Percentiles rank a stretch among this genome's conserved stretches.
phyloP scores from a whole-genome alignment of 2,329 filamentous ascomycete species.

The Cercospora janseana region DNA sequence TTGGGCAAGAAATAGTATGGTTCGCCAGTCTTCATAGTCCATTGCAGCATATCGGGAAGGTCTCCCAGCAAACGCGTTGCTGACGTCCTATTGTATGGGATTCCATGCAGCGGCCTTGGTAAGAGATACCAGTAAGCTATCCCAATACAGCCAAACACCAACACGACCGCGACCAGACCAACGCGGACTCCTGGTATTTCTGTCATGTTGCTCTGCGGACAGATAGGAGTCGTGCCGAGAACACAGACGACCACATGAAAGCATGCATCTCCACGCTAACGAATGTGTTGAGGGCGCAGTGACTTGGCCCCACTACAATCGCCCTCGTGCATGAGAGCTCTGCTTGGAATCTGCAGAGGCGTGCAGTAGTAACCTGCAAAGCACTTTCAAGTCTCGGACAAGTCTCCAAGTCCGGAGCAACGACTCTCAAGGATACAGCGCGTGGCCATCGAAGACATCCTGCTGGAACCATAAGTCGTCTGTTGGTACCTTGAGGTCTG shows the following conservation, averaged over 20 bases:
- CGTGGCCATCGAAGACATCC: background rate
- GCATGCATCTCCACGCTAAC: too few species aligned
- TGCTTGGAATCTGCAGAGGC: too few species aligned
- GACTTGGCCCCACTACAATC: too few species aligned
- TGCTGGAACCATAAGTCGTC: background rate
- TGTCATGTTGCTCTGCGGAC: too few species aligned
- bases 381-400: too few species aligned
- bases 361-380: too few species aligned
- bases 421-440: too few species aligned
- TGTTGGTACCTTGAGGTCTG: background rate
- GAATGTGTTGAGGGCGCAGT: too few species aligned
- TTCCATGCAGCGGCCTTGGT: slow-evolving; percentile 47
- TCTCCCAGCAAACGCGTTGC: slow-evolving; percentile 44
- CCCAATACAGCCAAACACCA: background rate
- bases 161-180: background rate
- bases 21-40: background rate
- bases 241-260: too few species aligned
- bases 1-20: slow-evolving; percentile 27
- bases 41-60: slow-evolving; percentile 42
- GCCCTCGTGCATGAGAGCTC: too few species aligned
- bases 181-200: background rate
- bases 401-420: too few species aligned
- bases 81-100: slow-evolving; percentile 47
- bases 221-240: too few species aligned
- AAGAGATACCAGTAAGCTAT: background rate